Percentiles rank a stretch among this genome's conserved stretches.
Evolutionary conservation across 148 eudicot species (phyloP).

Genomic region (Spergularia marina): DNA sequence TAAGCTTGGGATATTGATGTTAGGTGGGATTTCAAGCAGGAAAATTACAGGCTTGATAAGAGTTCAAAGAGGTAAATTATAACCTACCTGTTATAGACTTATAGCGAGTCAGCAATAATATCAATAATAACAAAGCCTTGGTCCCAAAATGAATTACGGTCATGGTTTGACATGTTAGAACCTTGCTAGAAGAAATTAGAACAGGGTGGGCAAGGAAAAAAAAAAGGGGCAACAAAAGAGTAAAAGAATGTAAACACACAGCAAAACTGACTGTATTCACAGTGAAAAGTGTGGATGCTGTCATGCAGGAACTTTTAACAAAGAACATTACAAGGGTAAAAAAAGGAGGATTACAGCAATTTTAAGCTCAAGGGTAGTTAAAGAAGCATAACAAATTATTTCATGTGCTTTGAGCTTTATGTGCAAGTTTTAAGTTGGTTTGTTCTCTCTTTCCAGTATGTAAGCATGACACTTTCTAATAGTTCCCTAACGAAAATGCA

Average conservation of each 20-base stretch:
- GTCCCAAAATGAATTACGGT: neutral
- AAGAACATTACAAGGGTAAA: neutral
- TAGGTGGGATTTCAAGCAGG: conserved; percentile 4
- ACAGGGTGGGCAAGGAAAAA: neutral
- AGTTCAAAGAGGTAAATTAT: neutral
- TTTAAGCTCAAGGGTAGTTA: neutral
- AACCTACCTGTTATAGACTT: no score
- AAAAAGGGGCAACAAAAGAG: neutral
- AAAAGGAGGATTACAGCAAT: neutral
- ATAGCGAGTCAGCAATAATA: no score
- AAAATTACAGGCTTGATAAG: neutral
- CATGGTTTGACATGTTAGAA: neutral
- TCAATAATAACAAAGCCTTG: neutral
- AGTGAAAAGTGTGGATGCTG: neutral
- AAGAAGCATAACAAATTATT: neutral
- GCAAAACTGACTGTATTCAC: neutral
- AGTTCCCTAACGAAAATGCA: neutral
- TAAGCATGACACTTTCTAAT: neutral
- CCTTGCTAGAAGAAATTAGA: neutral
- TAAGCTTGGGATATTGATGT: neutral
- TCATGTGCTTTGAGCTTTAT: neutral
- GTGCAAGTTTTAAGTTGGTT: conserved; percentile 7
- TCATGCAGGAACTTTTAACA: neutral
- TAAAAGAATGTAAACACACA: neutral
- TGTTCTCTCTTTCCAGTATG: neutral